Base-by-base conservation (phyloP, 345 rosid genomes). In the Populus nigra region DNA sequence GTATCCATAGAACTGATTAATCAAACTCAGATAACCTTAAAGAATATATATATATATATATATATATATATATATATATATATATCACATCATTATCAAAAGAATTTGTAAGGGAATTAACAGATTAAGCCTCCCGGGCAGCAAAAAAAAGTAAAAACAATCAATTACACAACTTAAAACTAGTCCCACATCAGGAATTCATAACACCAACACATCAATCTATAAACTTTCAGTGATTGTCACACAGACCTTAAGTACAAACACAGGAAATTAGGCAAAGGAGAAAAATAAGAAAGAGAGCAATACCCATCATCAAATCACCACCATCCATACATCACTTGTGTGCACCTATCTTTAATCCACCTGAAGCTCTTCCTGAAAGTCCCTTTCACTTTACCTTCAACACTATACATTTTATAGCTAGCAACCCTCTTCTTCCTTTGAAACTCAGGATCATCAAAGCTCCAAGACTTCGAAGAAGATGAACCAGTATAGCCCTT, bases 371-470 rank as follows among this genome's bases (percentile, higher is more conserved):
- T 91, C 85, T 88, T 94, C 82, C 92, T 87, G 72, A 92, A 85
- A n/a, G 96, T 86, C 63, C 97, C 97, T 80, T 91, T 94, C 83
- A 94, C 91, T 80, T 91, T 92, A 8, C 94, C 97, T 81, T 94
- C 92, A 65, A 85, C 94, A 71, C 89, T 84, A 82, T 91, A 94
- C 94, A 88, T 93, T 84, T 92, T 94, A 55, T 94, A 94, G 80
- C 92, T 84, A 38, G 98, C 97, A 72, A 94, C 97, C 88, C 98
- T 88, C 87, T 88, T 94, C 92, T 92, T 94, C 93, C 98, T 88
- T 76, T 87, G 93, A 50, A 94, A 88, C 84, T 94, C 98, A 59
- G 97, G 97, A 78, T 94, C 97, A 15, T 63, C 53, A 7, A 89
- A 53, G 55, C 83, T 87, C 97, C 97, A 92, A 1, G 86, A 71